phyloP scores from a whole-genome alignment of 257 asterid species.

The Primulina eburnea region DNA sequence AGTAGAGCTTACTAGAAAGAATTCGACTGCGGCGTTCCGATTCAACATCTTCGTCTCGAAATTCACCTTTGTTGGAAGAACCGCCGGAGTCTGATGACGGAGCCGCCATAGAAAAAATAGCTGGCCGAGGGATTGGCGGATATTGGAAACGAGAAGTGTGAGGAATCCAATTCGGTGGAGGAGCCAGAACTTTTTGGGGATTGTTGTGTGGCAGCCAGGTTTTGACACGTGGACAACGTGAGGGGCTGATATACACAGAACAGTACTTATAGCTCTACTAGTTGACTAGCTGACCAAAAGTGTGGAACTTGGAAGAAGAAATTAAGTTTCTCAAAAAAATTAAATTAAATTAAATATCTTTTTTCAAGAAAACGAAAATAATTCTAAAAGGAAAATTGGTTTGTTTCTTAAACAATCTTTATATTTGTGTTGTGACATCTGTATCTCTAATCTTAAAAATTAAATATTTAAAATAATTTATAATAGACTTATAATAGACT shows the following conservation, averaged over 20 bases:
- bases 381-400: too few species aligned
- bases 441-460: too few species aligned
- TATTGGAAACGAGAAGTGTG: slow-evolving; percentile 23
- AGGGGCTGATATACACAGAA: not conserved
- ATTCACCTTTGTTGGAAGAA: slow-evolving; percentile 23
- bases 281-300: too few species aligned
- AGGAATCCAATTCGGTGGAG: slow-evolving; percentile 26
- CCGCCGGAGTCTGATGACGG: slow-evolving; percentile 29
- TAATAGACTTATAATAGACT: too few species aligned
- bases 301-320: too few species aligned
- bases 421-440: too few species aligned
- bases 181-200: not conserved
- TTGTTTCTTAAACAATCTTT: too few species aligned
- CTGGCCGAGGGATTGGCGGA: slow-evolving; percentile 26
- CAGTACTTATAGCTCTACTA: too few species aligned
- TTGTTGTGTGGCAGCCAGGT: not conserved
- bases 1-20: slow-evolving; percentile 79
- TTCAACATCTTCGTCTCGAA: slow-evolving; percentile 39
- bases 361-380: too few species aligned
- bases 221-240: slow-evolving; percentile 34
- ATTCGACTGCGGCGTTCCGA: slow-evolving; percentile 55
- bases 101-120: slow-evolving; percentile 32
- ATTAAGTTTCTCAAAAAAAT: too few species aligned
- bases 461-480: too few species aligned
- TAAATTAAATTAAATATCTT: too few species aligned